phyloP scores from a whole-genome alignment of 2,329 filamentous ascomycete species.

The Nannizziopsis barbatae region DNA sequence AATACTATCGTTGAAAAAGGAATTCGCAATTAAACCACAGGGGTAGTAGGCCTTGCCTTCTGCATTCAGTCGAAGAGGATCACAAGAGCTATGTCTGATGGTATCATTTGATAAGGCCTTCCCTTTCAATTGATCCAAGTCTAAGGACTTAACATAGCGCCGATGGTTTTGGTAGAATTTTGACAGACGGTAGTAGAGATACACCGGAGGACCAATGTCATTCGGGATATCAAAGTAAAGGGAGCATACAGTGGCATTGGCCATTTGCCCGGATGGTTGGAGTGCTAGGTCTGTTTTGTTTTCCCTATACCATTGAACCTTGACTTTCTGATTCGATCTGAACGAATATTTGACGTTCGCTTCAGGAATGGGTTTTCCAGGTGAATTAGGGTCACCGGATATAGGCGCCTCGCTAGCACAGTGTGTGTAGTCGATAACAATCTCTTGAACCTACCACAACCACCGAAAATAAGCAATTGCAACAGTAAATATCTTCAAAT shows the following conservation, averaged over 20 bases:
- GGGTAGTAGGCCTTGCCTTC: constrained; percentile 70
- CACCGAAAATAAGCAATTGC: neutral
- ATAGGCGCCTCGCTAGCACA: constrained; percentile 51
- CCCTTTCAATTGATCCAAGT: constrained; percentile 71
- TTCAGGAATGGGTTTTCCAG: constrained; percentile 46
- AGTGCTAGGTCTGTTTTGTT: constrained; percentile 17
- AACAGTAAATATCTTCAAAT: neutral
- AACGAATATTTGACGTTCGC: constrained; percentile 60
- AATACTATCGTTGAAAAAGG: constrained; percentile 91
- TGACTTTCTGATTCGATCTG: constrained; percentile 42
- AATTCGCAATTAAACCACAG: constrained; percentile 93
- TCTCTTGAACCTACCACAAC: constrained; percentile 63
- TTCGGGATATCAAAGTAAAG: constrained; percentile 71
- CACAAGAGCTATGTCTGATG: constrained; percentile 60
- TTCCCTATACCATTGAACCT: constrained; percentile 25
- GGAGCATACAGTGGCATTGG: constrained; percentile 48
- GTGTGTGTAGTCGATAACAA: constrained; percentile 79
- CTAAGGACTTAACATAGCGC: constrained; percentile 84
- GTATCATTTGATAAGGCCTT: constrained; percentile 47
- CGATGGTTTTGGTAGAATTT: constrained; percentile 99
- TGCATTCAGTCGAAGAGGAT: constrained; percentile 52
- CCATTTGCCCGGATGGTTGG: constrained; percentile 19
- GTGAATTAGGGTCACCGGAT: constrained; percentile 30
- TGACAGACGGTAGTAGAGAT: constrained; percentile 88
- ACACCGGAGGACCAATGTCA: constrained; percentile 65